Conservation (phyloP, 257 asterid species). For the Solanum medicagineum region DNA sequence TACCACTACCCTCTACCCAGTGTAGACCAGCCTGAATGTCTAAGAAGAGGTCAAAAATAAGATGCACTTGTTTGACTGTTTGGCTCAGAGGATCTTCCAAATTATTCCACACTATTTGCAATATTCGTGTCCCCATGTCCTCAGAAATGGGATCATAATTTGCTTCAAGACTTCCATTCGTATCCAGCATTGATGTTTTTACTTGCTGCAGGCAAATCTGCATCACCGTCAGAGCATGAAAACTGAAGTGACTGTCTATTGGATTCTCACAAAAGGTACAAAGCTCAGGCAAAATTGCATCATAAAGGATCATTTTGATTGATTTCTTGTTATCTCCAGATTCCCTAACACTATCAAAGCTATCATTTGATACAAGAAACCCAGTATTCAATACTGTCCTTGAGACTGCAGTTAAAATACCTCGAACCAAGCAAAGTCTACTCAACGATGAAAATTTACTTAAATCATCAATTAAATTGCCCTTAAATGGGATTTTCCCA, state of each 20-base stretch:
- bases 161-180: conserved; percentile 9
- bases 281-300: conserved; percentile 84
- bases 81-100: conserved; percentile 96
- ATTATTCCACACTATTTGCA: conserved; percentile 84
- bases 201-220: conserved; percentile 97
- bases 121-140: conserved; percentile 57
- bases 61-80: conserved; percentile 93
- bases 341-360: conserved; percentile 7
- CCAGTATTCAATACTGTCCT: conserved; percentile 54
- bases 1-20: conserved; percentile 50
- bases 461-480: too few species aligned
- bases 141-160: conserved; percentile 53
- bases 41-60: conserved; percentile 81
- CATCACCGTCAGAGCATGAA: conserved; percentile 84
- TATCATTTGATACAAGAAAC: conserved; percentile 24
- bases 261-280: conserved; percentile 78
- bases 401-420: conserved; percentile 86
- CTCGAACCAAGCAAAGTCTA: conserved; percentile 45
- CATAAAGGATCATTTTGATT: conserved; percentile 58
- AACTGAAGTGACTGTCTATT: conserved; percentile 76
- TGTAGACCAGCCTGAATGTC: conserved; percentile 62
- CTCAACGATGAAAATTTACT: too few species aligned
- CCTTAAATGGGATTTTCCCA: too few species aligned
- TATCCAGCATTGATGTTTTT: conserved; percentile 53
- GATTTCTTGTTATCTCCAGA: conserved; percentile 11